phyloP scores from a whole-genome alignment of 2,329 filamentous ascomycete species.

The Falciphora oryzae region DNA sequence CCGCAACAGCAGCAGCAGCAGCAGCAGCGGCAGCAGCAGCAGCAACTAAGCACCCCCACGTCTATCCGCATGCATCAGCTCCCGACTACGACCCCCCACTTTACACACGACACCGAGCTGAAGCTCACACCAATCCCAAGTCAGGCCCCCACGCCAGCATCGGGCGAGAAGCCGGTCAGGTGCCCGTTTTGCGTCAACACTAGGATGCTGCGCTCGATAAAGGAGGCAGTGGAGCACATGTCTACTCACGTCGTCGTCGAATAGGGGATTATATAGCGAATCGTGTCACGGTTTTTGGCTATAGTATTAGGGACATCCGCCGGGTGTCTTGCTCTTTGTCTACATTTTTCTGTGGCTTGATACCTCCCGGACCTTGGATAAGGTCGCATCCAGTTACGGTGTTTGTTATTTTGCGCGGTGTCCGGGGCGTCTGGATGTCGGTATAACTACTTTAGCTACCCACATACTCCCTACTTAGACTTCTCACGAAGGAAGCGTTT shows the following conservation, averaged over 20 bases:
- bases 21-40: neutral
- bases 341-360: neutral
- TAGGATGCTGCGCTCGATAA: slow-evolving; percentile 54
- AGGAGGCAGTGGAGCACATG: slow-evolving; percentile 58
- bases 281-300: neutral
- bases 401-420: too few species aligned
- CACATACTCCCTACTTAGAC: too few species aligned
- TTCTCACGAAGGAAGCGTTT: too few species aligned
- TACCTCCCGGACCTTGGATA: too few species aligned
- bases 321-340: neutral
- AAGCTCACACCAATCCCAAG: slow-evolving; percentile 49
- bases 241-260: slow-evolving; percentile 55
- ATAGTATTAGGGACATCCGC: neutral
- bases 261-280: slow-evolving; percentile 1
- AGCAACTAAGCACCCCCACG: neutral
- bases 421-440: too few species aligned
- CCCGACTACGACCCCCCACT: neutral
- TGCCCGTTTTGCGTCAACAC: slow-evolving; percentile 59
- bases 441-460: too few species aligned
- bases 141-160: slow-evolving; percentile 27
- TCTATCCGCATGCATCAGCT: neutral
- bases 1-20: too few species aligned
- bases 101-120: slow-evolving; percentile 29
- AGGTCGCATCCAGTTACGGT: too few species aligned
- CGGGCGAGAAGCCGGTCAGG: slow-evolving; percentile 42